Base-by-base conservation (phyloP, 495 filamentous ascomycete species). In the Elasticomyces elasticus region DNA sequence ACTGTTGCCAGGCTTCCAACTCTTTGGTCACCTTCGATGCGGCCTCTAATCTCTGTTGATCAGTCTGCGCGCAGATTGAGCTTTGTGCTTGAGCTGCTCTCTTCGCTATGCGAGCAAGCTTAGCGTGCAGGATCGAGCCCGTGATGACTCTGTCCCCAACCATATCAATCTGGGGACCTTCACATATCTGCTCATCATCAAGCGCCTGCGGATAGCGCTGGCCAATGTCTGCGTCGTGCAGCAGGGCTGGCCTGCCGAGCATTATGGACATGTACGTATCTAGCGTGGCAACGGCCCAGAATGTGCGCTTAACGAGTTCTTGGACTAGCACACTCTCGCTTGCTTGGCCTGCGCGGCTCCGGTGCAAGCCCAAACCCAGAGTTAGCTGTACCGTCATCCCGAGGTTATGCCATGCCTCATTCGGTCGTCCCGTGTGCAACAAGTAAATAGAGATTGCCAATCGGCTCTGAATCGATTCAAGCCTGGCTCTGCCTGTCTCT, bases 201-300 rank as follows among this genome's bases (percentile, higher is more conserved):
- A 78, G 70, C 17, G 68, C 62, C 26, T 75, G 69, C 0, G 79
- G 79, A 6, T 76, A 62, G 9, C 74, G 70, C 43, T 81, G 78
- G 45, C 78, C 76, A 37, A 76, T 72, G 42, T 74, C 72, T 31
- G 76, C 76, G 28, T 76, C 72, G 58, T 72, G 73, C 15, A 79
- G 67, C n/a, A 76, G 52, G n/a, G 70, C 60, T 7, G 79, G 78
- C 13, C 77, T 62, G 1, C 79, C 79, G 47, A 77, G 72, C 60
- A 79, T 71, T 40, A 76, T 67, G 51, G 74, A 76, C n/a, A 81
- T 65, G 55, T 81, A 77, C 58, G 74, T 78, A 61, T 81, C 79
- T 13, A 81, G 56, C 24, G 73, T 72, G 56, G 77, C 79, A 1
- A 71, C 74, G 31, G 74, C 73, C 78, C 78, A 81, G 24, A 82